Percentiles rank a stretch among this genome's conserved stretches.
phyloP scores from a whole-genome alignment of 1,139 yeast species.

The Zygoascus sp. region DNA sequence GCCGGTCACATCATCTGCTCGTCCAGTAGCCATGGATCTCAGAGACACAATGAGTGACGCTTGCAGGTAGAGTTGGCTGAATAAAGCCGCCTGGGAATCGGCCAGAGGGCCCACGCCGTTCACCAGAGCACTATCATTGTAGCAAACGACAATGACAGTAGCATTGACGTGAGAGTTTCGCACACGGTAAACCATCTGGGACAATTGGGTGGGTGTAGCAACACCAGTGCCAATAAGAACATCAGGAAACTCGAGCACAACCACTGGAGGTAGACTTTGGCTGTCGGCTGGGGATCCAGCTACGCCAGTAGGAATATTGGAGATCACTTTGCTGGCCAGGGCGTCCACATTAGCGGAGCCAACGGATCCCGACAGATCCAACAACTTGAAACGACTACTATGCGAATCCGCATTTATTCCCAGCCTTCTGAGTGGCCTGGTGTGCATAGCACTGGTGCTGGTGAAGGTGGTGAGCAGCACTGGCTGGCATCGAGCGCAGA shows the following conservation, averaged over 20 bases:
- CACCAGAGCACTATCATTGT: conserved; percentile 41
- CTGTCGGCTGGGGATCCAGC: too few relatives aligned
- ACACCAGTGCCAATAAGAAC: conserved; percentile 32
- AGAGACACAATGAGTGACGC: conserved; percentile 50
- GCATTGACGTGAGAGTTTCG: background rate
- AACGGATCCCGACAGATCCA: conserved; percentile 30
- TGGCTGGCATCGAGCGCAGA: conserved; percentile 30
- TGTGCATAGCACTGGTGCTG: conserved; percentile 28
- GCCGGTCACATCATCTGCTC: conserved; percentile 82
- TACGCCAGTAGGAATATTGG: conserved; percentile 2
- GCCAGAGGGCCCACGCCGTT: conserved; percentile 33
- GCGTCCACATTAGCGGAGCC: background rate
- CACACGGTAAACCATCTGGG: conserved; percentile 8
- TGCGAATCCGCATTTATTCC: conserved; percentile 24
- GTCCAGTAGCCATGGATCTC: conserved; percentile 69
- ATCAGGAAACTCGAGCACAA: conserved; percentile 35
- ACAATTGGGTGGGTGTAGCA: conserved; percentile 12
- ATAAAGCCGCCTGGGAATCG: conserved; percentile 43
- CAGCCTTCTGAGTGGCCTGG: conserved; percentile 26
- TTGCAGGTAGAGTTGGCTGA: conserved; percentile 48
- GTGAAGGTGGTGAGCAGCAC: conserved; percentile 21
- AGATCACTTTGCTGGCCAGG: background rate
- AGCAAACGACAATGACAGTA: conserved; percentile 28
- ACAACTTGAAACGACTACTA: conserved; percentile 13
- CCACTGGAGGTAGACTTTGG: background rate